A percentile compares a stretch with the other conserved stretches of the same genome.
Conservation (phyloP, 202 grass and related monocot genomes). For the Musa balbisiana region DNA sequence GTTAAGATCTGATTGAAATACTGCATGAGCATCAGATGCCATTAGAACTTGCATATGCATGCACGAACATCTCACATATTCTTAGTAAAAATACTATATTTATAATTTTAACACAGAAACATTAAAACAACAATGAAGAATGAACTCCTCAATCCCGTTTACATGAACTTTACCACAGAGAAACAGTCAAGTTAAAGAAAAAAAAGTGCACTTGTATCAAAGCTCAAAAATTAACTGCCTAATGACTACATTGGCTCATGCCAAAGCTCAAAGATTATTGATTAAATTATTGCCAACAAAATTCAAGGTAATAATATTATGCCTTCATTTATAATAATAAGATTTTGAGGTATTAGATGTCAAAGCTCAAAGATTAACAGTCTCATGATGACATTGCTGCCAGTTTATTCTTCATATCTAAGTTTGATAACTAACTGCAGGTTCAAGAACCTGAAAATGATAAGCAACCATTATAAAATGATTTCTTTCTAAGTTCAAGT, state of each 20-base stretch:
- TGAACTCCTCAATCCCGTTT: background rate
- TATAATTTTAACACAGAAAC: background rate
- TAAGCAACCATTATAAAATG: no score
- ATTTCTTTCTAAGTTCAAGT: no score
- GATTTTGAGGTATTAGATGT: background rate
- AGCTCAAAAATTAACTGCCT: background rate
- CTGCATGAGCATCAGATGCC: conserved; percentile 33
- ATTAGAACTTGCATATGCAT: background rate
- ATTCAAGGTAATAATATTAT: background rate
- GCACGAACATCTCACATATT: background rate
- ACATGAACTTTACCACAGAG: background rate
- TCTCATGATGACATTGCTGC: background rate
- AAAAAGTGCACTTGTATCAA: background rate
- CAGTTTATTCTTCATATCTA: background rate
- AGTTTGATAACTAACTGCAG: background rate
- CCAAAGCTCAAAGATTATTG: no score
- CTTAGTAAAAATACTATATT: background rate
- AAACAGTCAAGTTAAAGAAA: background rate
- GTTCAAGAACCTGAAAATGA: no score
- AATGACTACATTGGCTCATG: no score
- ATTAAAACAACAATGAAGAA: background rate
- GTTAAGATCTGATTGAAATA: conserved; percentile 99
- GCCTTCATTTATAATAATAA: background rate
- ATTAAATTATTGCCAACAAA: background rate
- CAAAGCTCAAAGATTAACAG: background rate